Evolutionary conservation across 306 rosid genomes (phyloP), one percentile per base, ranked within the genome.

Genomic region (Lathyrus oleraceus): DNA sequence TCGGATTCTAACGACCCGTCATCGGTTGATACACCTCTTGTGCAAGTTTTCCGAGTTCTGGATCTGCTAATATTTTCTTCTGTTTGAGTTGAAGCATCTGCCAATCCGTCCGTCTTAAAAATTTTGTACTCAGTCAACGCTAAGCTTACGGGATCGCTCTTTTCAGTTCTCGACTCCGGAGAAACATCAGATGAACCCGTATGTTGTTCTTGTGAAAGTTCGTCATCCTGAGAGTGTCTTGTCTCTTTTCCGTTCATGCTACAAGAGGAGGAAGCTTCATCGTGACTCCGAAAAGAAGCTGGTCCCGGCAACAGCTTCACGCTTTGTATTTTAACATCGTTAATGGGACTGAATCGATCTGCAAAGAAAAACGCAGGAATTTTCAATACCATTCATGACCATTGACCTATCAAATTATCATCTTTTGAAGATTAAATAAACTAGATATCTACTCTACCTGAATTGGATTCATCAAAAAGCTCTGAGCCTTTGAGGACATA

Each of bases 401-500:
- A 20, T 17, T 15, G 21, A 75, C 48, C 61, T n/a, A 72, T 1
- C 40, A 66, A 48, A 27, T 20, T 10, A 21, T 23, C 6, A 5
- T 53, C 60, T 10, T 47, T 17, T 36, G 35, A 59, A 74, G 43
- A 69, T 14, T 52, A 78, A 71, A 43, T n/a, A n/a, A 61, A 61
- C 61, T 23, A 76, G 58, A 28, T 2, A 14, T 74, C 70, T 35
- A 23, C 9, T 67, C 76, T 72, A 95, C 96, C 96, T 61, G 99
- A 85, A 85, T 78, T 82, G 15, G 96, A 80, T 73, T 91, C 99
- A 39, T 89, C 99, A 71, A 95, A 89, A 70, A 95, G 91, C 87
- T 95, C 99, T 2, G 99, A 95, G n/a, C 97, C 99, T 76, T 95
- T 95, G 69, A 95, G 99, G 44, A 95, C 97, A 45, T 89, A 95